Conservation (phyloP, 2,329 filamentous ascomycete species). For the Diaporthe helianthi region DNA sequence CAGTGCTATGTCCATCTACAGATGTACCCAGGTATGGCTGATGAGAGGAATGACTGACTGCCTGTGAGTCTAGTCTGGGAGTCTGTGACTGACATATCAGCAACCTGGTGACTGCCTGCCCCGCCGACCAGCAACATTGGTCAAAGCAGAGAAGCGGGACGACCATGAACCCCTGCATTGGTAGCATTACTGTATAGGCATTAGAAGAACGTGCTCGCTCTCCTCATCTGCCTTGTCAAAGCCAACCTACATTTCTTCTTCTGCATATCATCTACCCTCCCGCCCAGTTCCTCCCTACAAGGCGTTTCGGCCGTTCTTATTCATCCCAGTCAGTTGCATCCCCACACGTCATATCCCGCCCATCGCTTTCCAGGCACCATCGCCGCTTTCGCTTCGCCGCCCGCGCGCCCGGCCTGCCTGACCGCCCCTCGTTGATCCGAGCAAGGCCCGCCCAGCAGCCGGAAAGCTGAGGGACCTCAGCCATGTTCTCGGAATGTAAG, state of each 20-base stretch:
- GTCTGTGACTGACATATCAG: too few relatives aligned
- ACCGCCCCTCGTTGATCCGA: neutral
- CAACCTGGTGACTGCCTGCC: constrained; percentile 19
- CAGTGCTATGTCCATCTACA: constrained; percentile 19
- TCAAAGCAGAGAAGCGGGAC: constrained; percentile 12
- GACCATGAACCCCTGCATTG: constrained; percentile 19
- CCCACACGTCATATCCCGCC: constrained; percentile 32
- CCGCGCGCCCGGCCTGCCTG: constrained; percentile 1
- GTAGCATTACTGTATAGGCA: too few relatives aligned
- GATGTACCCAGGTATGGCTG: too few relatives aligned
- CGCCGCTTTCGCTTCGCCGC: neutral
- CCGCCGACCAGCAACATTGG: constrained; percentile 5
- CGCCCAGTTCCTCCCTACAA: neutral
- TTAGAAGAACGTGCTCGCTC: constrained; percentile 17
- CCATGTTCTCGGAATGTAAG: constrained; percentile 92
- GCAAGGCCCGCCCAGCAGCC: constrained; percentile 30
- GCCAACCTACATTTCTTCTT: neutral
- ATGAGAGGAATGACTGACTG: neutral
- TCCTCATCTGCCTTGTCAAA: constrained; percentile 1
- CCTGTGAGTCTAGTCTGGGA: constrained; percentile 18
- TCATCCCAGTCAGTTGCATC: neutral
- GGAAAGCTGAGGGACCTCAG: constrained; percentile 38
- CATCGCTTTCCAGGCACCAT: constrained; percentile 2
- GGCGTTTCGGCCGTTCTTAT: constrained; percentile 10
- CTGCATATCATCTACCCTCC: neutral